Percentiles rank a stretch among this genome's conserved stretches.
Evolutionary conservation across 1,139 yeast species (phyloP).

Genomic region (Saccharomyces pastorianus): DNA sequence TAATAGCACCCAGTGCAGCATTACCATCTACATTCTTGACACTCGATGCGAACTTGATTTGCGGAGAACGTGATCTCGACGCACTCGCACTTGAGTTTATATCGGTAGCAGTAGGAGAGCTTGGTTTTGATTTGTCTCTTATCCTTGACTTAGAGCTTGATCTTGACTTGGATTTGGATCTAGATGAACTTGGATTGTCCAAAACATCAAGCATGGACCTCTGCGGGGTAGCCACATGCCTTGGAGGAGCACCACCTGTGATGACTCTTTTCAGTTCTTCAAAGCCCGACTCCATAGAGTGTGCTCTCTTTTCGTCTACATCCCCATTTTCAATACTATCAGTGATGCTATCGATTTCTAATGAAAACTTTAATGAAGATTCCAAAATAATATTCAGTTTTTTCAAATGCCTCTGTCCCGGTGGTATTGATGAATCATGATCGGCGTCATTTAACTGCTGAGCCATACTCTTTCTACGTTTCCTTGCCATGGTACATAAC

Average conservation of each 20-base stretch:
- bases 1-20: conserved; percentile 11
- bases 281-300: conserved; percentile 5
- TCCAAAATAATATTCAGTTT: conserved; percentile 15
- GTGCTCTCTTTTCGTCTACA: conserved; percentile 1
- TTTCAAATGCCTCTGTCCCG: conserved; percentile 1
- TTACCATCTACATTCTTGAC: conserved; percentile 15
- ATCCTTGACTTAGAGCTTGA: not conserved
- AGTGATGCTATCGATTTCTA: conserved; percentile 16
- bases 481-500: conserved; percentile 2
- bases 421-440: not conserved
- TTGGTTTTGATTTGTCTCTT: not conserved
- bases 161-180: not conserved
- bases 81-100: not conserved
- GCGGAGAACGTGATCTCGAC: conserved; percentile 11
- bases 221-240: conserved; percentile 6
- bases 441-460: conserved; percentile 1
- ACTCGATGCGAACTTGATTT: conserved; percentile 18
- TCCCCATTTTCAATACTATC: conserved; percentile 4
- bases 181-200: not conserved
- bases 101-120: not conserved
- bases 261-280: conserved; percentile 16
- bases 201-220: conserved; percentile 22
- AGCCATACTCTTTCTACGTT: conserved; percentile 1
- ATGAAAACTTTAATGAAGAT: conserved; percentile 19
- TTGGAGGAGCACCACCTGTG: conserved; percentile 15